A percentile compares a stretch with the other conserved stretches of the same genome.
Conservation (phyloP, 306 rosid species). For the Cicer yamashitae region DNA sequence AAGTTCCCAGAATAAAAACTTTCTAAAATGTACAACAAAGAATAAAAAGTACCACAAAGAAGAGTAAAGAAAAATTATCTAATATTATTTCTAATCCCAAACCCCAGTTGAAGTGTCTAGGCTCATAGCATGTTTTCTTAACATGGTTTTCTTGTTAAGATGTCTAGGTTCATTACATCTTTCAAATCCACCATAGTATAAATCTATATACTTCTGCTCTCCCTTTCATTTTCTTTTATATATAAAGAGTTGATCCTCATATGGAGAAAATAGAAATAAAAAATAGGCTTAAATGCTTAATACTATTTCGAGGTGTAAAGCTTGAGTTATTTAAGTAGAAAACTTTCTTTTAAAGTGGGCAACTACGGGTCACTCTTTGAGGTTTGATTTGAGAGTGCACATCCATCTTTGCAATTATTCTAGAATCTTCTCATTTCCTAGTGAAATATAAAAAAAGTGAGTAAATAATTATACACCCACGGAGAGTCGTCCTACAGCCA, state of each 20-base stretch:
- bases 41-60: not conserved
- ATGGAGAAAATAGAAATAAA: not conserved
- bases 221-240: not conserved
- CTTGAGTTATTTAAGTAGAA: not conserved
- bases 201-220: not conserved
- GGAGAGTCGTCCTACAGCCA: not conserved
- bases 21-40: not conserved
- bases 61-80: not conserved
- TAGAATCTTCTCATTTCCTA: conserved; percentile 18
- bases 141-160: not conserved
- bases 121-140: not conserved
- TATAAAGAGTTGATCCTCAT: not conserved
- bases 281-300: conserved; percentile 6
- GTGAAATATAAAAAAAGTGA: not conserved
- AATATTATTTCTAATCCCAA: not conserved
- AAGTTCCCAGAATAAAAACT: not conserved
- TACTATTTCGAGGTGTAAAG: not conserved
- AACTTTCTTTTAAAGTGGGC: conserved; percentile 7
- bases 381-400: conserved; percentile 6
- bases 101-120: conserved; percentile 1
- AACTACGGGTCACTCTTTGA: not conserved
- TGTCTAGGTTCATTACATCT: not conserved
- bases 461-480: not conserved
- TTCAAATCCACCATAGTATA: not conserved
- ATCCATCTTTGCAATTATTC: conserved; percentile 16